Evolutionary conservation across 495 filamentous ascomycete species (phyloP).

Genomic region (Penicillium simplicissimum): DNA sequence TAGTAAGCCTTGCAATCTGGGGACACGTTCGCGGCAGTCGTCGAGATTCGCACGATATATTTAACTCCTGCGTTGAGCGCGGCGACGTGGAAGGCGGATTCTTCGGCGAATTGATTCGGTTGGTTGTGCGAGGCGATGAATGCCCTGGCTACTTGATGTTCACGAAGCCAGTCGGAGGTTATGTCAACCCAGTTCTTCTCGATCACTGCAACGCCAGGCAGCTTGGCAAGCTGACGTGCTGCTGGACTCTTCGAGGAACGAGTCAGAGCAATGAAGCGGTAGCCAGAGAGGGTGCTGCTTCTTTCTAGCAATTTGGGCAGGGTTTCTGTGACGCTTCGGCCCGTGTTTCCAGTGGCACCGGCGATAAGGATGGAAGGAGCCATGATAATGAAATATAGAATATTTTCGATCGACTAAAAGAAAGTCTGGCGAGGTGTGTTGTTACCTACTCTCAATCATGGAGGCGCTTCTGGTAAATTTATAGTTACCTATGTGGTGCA

Average conservation of each 20-base stretch:
- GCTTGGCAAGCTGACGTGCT: slow-evolving; percentile 37
- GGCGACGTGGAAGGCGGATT: slow-evolving; percentile 37
- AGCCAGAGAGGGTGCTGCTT: slow-evolving; percentile 26
- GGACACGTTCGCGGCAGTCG: slow-evolving; percentile 42
- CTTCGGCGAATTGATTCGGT: slow-evolving; percentile 45
- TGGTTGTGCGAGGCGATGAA: slow-evolving; percentile 47
- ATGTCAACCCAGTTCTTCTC: slow-evolving; percentile 48
- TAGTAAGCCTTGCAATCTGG: slow-evolving; percentile 44
- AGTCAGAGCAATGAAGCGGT: slow-evolving; percentile 44
- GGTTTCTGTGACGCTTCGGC: slow-evolving; percentile 32
- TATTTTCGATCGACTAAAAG: too few relatives aligned
- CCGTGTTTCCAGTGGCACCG: slow-evolving; percentile 31
- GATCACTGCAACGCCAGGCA: slow-evolving; percentile 39
- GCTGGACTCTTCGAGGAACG: slow-evolving; percentile 32
- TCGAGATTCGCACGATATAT: slow-evolving; percentile 53
- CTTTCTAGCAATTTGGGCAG: slow-evolving; percentile 34
- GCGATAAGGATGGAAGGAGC: slow-evolving; percentile 12
- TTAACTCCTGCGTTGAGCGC: slow-evolving; percentile 44
- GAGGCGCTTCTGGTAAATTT: background rate
- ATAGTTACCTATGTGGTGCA: too few relatives aligned
- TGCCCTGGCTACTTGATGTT: slow-evolving; percentile 38
- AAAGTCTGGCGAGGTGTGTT: too few relatives aligned
- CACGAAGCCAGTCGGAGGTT: slow-evolving; percentile 43
- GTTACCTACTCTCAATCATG: background rate
- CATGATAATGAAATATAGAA: background rate